Base-by-base conservation (phyloP, 2,329 filamentous ascomycete genomes). In the Scytalidium sp. region DNA sequence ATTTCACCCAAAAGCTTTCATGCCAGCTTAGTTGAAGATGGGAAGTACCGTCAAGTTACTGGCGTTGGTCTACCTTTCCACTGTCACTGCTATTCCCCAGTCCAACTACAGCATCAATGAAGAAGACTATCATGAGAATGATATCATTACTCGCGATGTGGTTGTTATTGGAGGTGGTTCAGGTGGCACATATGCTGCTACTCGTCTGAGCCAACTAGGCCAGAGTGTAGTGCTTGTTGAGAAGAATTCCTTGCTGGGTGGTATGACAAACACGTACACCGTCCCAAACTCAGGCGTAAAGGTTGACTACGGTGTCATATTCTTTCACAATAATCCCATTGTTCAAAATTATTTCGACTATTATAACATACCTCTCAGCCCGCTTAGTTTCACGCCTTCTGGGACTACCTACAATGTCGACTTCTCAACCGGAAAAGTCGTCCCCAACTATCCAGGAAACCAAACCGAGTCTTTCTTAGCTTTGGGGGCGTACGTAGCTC, bases 191-290 rank as follows among this genome's bases (percentile, higher is more conserved):
- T 68, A 73, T 52, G 62, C 69, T 9, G 71, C 72, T 3, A 64
- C 74, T 39, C 50, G 57, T 6, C 62, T 77, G 9, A 61, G 65
- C 10, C 64, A 75, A 29, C 46, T 60, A 32, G 64, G 65, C 39
- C 63, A 69, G 22, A 67, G 51, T 3, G 61, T 75, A 19, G 60
- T 67, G 2, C 55, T 76, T 1, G 53, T 75, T 23, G 74, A 77
- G 52, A 62, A 63, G 43, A 56, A 70, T 42, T 45, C 47, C 17
- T 46, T 43, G 8, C 56, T 78, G 52, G 78, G 77, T 17, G 76
- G 77, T 2, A 75, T 79, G 53, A 71, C 73, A 5, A 63, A 75
- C 19, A 78, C 74, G 9, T 79, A 75, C 55, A 64, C 59, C 3
- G 71, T 71, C 36, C 63, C 68, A 13, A 45, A 43, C 1, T 70